These are phyloP conservation scores for Dissoconium aciculare DNA, from an alignment of 2,329 filamentous ascomycete genomes.

Conservation along the genomic window DNA sequence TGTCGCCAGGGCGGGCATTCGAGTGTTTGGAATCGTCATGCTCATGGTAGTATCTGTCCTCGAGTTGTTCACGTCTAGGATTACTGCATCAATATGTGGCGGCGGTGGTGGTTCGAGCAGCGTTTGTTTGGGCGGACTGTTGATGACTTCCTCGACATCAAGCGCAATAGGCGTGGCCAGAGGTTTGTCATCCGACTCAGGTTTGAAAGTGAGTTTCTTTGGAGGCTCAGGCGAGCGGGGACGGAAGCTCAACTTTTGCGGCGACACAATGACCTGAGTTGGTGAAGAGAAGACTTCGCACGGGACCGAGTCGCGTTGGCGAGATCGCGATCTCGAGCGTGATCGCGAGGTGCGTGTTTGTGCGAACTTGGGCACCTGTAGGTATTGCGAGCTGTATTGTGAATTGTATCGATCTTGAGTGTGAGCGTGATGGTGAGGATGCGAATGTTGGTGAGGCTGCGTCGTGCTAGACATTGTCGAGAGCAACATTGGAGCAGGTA, in stretches of 20 bases:
- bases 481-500: too few species aligned
- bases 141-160: background rate
- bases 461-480: too few species aligned
- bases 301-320: slow-evolving; percentile 11
- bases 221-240: slow-evolving; percentile 7
- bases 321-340: slow-evolving; percentile 18
- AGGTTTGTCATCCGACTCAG: slow-evolving; percentile 10
- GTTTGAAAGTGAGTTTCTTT: slow-evolving; percentile 7
- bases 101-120: too few species aligned
- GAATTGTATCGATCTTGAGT: too few species aligned
- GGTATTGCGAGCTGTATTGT: slow-evolving; percentile 20
- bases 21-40: slow-evolving; percentile 3
- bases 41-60: background rate
- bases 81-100: too few species aligned
- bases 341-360: slow-evolving; percentile 22
- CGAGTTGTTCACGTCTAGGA: too few species aligned
- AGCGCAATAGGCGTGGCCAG: background rate
- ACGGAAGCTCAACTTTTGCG: slow-evolving; percentile 15
- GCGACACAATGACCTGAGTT: slow-evolving; percentile 13
- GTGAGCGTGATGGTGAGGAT: too few species aligned
- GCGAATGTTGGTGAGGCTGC: too few species aligned
- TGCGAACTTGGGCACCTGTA: slow-evolving; percentile 25
- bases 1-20: slow-evolving; percentile 2
- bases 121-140: background rate
- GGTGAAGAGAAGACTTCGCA: slow-evolving; percentile 13